Percentiles rank a stretch among this genome's conserved stretches.
Conservation (phyloP, 495 filamentous ascomycete genomes). For the Tricharina praecox region DNA sequence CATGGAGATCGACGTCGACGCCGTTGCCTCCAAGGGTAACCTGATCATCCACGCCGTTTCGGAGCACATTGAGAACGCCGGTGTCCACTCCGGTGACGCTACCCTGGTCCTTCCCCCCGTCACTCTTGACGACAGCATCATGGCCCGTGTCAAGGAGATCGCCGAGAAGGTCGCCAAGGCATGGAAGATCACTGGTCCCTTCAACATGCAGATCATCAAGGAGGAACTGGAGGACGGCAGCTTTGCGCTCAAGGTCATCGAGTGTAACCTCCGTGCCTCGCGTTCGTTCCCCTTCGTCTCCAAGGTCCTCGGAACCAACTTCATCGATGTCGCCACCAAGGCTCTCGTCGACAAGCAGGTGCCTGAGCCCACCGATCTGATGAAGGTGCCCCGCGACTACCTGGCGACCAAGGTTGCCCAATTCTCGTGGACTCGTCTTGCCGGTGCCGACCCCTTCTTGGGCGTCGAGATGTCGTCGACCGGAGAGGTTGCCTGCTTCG, state of each 20-base stretch:
- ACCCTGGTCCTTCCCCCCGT: slow-evolving; percentile 86
- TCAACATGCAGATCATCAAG: slow-evolving; percentile 99
- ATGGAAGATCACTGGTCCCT: slow-evolving; percentile 91
- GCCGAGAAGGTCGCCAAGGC: slow-evolving; percentile 91
- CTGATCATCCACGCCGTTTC: slow-evolving; percentile 89
- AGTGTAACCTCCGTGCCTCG: slow-evolving; percentile 95
- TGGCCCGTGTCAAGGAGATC: slow-evolving; percentile 81
- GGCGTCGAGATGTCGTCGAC: slow-evolving; percentile 96
- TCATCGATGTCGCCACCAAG: slow-evolving; percentile 91
- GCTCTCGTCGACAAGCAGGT: slow-evolving; percentile 76
- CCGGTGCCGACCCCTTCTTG: slow-evolving; percentile 91
- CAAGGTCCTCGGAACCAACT: slow-evolving; percentile 93
- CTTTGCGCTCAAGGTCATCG: slow-evolving; percentile 83
- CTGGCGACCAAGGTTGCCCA: slow-evolving; percentile 93
- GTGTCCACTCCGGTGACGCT: slow-evolving; percentile 95
- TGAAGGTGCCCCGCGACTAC: slow-evolving; percentile 76
- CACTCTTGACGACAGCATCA: slow-evolving; percentile 53
- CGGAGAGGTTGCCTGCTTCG: slow-evolving; percentile 97
- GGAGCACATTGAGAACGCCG: slow-evolving; percentile 93
- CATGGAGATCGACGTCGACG: slow-evolving; percentile 95
- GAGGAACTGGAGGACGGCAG: slow-evolving; percentile 54
- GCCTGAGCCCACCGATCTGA: slow-evolving; percentile 72
- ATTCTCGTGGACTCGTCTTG: slow-evolving; percentile 97
- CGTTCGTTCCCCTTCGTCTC: slow-evolving; percentile 95
- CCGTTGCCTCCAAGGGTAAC: slow-evolving; percentile 68